Conservation (phyloP, 352 stramenopile species). For the Phytophthora tubulina region DNA sequence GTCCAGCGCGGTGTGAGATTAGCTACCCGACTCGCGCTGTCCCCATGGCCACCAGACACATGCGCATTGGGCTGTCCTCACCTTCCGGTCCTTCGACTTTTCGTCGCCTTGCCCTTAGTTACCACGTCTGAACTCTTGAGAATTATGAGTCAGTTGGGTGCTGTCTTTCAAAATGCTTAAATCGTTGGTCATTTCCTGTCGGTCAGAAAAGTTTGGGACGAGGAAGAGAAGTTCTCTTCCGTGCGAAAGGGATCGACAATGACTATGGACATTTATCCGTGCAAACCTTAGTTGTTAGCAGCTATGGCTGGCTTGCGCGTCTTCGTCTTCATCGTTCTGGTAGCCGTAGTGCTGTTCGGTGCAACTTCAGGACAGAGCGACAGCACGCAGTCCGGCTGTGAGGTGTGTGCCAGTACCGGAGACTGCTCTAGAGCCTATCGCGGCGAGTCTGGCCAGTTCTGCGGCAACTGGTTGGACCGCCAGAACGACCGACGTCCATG, state of each 20-base stretch:
- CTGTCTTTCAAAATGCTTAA: conserved; percentile 4
- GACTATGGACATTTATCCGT: too few relatives aligned
- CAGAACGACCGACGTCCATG: conserved; percentile 49
- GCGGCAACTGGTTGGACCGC: conserved; percentile 67
- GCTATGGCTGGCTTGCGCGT: neutral
- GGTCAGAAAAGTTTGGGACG: conserved; percentile 15
- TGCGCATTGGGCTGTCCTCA: conserved; percentile 28
- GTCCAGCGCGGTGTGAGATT: neutral
- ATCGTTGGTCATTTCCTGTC: neutral
- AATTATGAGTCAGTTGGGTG: neutral
- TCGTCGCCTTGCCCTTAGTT: neutral
- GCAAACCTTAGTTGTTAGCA: neutral
- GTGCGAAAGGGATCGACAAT: conserved; percentile 8
- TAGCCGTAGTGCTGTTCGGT: conserved; percentile 3
- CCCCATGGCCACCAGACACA: neutral
- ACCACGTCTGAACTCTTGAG: neutral
- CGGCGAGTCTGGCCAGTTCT: conserved; percentile 51
- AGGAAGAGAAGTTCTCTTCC: neutral
- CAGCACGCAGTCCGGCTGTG: conserved; percentile 51
- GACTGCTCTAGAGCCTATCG: conserved; percentile 56
- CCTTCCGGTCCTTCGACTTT: conserved; percentile 7
- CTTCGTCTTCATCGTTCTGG: neutral
- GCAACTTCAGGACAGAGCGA: conserved; percentile 24
- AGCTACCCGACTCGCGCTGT: conserved; percentile 1
- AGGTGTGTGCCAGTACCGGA: conserved; percentile 53